Conservation (phyloP, 768 basidiomycete species). For the Tulasnella sp. region DNA sequence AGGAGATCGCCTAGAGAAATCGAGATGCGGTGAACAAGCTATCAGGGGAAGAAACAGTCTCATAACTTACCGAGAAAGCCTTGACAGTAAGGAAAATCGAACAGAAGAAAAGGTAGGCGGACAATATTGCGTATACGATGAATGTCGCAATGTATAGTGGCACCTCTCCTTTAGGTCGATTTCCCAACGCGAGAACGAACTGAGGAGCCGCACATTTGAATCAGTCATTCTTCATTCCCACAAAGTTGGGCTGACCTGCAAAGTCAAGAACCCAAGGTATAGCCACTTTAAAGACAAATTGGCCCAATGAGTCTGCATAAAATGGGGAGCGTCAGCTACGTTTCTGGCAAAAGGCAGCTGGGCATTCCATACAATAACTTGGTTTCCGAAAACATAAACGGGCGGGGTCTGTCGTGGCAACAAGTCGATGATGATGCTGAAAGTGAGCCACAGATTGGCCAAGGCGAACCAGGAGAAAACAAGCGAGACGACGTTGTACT, state of each 20-base stretch:
- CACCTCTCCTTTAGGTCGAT: conserved; percentile 84
- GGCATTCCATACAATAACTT: conserved; percentile 47
- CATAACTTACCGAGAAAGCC: conserved; percentile 57
- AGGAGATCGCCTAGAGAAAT: conserved; percentile 23
- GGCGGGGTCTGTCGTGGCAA: conserved; percentile 43
- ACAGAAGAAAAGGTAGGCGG: conserved; percentile 78
- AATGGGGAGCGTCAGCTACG: not conserved
- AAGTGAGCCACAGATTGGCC: conserved; percentile 91
- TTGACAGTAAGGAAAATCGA: conserved; percentile 76
- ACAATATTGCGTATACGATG: conserved; percentile 78
- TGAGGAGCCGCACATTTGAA: conserved; percentile 24
- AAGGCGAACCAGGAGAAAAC: conserved; percentile 90
- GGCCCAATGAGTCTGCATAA: conserved; percentile 73
- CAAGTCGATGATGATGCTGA: conserved; percentile 88
- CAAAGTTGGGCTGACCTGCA: conserved; percentile 44
- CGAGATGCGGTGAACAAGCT: not conserved
- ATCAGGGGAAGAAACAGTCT: not conserved
- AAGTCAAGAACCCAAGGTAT: conserved; percentile 73
- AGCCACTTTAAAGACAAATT: conserved; percentile 79
- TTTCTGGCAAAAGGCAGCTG: not conserved
- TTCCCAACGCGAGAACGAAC: conserved; percentile 68
- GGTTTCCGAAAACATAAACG: conserved; percentile 63
- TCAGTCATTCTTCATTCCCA: not conserved
- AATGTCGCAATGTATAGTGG: conserved; percentile 60
- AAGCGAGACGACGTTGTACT: conserved; percentile 82